These are phyloP conservation scores for Penicillium mononematosum DNA, from an alignment of 495 filamentous ascomycete genomes.

Conservation along the genomic window DNA sequence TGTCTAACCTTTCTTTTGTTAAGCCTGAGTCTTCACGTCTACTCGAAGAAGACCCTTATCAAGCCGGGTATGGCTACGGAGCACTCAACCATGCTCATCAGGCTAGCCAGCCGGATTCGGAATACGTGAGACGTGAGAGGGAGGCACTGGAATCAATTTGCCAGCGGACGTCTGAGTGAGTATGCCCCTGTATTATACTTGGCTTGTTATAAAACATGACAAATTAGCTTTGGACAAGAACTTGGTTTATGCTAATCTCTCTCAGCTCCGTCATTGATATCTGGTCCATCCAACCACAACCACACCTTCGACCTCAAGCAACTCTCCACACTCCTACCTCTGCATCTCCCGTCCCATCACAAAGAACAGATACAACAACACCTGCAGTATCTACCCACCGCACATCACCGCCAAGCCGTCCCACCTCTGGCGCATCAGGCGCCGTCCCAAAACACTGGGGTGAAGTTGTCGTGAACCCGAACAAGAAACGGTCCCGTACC, in stretches of 20 bases:
- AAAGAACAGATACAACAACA: constrained; percentile 20
- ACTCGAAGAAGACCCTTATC: constrained; percentile 53
- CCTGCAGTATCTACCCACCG: constrained; percentile 25
- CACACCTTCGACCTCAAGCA: constrained; percentile 47
- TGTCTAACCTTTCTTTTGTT: constrained; percentile 25
- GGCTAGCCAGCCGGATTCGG: constrained; percentile 47
- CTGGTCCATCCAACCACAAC: constrained; percentile 51
- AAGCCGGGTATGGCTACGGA: constrained; percentile 48
- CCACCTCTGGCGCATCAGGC: constrained; percentile 22
- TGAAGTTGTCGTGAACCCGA: constrained; percentile 47
- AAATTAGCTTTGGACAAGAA: neutral
- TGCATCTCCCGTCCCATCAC: constrained; percentile 30
- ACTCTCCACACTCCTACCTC: constrained; percentile 40
- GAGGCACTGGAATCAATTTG: constrained; percentile 55
- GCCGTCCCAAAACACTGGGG: constrained; percentile 48
- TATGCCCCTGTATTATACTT: neutral
- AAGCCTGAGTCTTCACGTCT: constrained; percentile 52
- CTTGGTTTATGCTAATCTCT: neutral
- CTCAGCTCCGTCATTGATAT: constrained; percentile 49
- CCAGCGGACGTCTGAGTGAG: constrained; percentile 54
- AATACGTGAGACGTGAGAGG: constrained; percentile 49
- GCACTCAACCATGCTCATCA: constrained; percentile 42
- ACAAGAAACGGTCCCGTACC: constrained; percentile 37
- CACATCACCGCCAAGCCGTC: constrained; percentile 18
- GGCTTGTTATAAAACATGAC: neutral